Evolutionary conservation across 768 basidiomycete genomes (phyloP).

Genomic region (Lactarius vividus): DNA sequence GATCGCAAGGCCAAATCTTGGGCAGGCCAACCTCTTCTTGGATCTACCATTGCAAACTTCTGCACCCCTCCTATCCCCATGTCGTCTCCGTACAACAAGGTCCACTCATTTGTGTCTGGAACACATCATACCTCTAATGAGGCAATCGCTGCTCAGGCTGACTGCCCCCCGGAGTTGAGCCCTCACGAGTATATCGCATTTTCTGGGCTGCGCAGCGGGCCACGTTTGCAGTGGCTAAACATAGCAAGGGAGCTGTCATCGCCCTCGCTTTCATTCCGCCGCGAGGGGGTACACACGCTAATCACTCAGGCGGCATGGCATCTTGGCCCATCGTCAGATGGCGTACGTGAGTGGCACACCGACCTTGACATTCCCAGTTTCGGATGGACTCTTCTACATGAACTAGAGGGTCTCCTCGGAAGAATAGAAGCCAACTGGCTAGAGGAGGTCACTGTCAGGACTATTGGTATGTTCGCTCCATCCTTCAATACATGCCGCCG

Average conservation of each 20-base stretch:
- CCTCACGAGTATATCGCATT: constrained; percentile 49
- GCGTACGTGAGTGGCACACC: constrained; percentile 39
- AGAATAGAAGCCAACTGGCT: constrained; percentile 44
- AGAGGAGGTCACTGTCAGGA: constrained; percentile 14
- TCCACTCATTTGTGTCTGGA: not conserved
- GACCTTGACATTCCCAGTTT: constrained; percentile 38
- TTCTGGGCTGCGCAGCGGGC: constrained; percentile 45
- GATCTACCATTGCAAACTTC: not conserved
- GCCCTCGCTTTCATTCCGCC: constrained; percentile 39
- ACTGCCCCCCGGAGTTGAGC: constrained; percentile 41
- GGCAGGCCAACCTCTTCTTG: not conserved
- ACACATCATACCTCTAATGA: constrained; percentile 39
- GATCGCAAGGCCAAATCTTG: not conserved
- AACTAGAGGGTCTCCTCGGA: constrained; percentile 37
- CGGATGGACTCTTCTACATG: constrained; percentile 36
- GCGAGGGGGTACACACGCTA: constrained; percentile 41
- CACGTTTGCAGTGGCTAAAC: constrained; percentile 49
- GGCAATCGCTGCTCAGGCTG: constrained; percentile 41
- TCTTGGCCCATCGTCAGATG: constrained; percentile 34
- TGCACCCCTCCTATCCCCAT: constrained; percentile 1
- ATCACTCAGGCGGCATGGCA: constrained; percentile 47
- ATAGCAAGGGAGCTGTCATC: constrained; percentile 44
- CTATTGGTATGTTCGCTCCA: constrained; percentile 1
- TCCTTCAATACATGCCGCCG: not conserved
- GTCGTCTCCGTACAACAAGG: constrained; percentile 1